Evolutionary conservation across 495 filamentous ascomycete species (phyloP).

Genomic region (Penicillium canescens): DNA sequence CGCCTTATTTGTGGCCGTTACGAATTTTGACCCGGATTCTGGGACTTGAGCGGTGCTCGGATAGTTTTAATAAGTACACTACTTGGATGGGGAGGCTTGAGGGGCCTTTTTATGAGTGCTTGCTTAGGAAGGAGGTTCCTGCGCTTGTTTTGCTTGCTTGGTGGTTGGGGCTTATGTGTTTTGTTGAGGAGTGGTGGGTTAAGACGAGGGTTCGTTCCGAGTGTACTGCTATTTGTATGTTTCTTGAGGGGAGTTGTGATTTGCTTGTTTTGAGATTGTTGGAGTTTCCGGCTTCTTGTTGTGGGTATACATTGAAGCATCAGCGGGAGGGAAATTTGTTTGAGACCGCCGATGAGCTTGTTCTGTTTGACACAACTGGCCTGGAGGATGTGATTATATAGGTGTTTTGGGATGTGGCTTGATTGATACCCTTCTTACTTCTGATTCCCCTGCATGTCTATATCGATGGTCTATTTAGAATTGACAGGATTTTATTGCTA

Average conservation of each 20-base stretch:
- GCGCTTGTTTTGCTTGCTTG: slow-evolving; percentile 45
- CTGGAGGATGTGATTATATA: background rate
- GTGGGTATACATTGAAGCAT: slow-evolving; percentile 77
- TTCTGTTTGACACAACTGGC: background rate
- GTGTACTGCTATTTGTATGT: slow-evolving; percentile 47
- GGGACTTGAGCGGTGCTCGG: slow-evolving; percentile 15
- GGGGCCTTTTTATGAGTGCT: slow-evolving; percentile 29
- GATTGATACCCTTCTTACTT: background rate
- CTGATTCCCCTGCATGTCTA: too few relatives aligned
- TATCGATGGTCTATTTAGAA: background rate
- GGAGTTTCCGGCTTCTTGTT: slow-evolving; percentile 64
- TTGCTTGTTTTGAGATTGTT: slow-evolving; percentile 24
- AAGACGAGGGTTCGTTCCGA: slow-evolving; percentile 38
- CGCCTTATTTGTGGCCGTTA: slow-evolving; percentile 40
- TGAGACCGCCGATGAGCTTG: background rate
- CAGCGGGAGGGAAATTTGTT: slow-evolving; percentile 58
- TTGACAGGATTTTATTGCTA: too few relatives aligned
- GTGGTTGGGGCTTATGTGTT: slow-evolving; percentile 44
- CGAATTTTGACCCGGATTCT: slow-evolving; percentile 37
- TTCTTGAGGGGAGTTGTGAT: slow-evolving; percentile 34
- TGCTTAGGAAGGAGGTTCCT: slow-evolving; percentile 39
- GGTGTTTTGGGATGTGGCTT: background rate
- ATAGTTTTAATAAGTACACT: slow-evolving; percentile 22
- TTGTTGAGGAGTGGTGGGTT: slow-evolving; percentile 42
- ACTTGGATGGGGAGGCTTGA: slow-evolving; percentile 39